phyloP scores from a whole-genome alignment of 495 filamentous ascomycete genomes.

The Trichoderma orchidacearum region DNA sequence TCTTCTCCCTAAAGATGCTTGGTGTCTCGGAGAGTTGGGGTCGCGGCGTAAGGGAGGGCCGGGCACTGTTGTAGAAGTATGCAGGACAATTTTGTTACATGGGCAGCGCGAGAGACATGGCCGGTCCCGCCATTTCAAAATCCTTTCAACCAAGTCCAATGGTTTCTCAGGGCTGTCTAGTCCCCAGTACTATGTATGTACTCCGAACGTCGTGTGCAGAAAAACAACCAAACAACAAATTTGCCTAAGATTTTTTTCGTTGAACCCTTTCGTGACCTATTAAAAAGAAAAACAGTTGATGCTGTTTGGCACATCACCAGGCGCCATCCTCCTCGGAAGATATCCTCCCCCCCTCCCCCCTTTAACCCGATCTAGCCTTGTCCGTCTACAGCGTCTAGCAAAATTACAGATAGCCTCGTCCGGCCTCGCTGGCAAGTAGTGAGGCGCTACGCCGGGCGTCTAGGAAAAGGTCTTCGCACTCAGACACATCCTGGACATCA shows the following conservation, averaged over 20 bases:
- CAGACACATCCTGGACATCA: conserved; percentile 68
- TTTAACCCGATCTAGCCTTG: neutral
- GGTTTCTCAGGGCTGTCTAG: neutral
- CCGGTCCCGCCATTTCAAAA: neutral
- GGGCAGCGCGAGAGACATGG: neutral
- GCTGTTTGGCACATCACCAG: neutral
- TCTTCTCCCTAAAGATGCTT: neutral
- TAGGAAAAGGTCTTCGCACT: conserved; percentile 81
- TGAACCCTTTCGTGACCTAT: neutral
- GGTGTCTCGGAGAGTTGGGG: neutral
- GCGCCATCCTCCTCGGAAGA: neutral
- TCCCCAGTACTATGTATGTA: neutral
- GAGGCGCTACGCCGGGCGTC: conserved; percentile 74
- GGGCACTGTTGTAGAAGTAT: neutral
- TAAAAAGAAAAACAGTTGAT: neutral
- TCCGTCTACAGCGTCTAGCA: neutral
- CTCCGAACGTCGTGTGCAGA: neutral
- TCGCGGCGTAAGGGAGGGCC: neutral
- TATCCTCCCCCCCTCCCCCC: neutral
- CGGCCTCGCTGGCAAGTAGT: conserved; percentile 50
- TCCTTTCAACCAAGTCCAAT: neutral
- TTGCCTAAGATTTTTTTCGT: neutral
- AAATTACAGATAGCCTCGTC: conserved; percentile 18
- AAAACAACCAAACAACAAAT: neutral
- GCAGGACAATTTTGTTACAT: neutral